phyloP scores from a whole-genome alignment of 176 grass and related monocot genomes.

The Aegilops umbellulata region DNA sequence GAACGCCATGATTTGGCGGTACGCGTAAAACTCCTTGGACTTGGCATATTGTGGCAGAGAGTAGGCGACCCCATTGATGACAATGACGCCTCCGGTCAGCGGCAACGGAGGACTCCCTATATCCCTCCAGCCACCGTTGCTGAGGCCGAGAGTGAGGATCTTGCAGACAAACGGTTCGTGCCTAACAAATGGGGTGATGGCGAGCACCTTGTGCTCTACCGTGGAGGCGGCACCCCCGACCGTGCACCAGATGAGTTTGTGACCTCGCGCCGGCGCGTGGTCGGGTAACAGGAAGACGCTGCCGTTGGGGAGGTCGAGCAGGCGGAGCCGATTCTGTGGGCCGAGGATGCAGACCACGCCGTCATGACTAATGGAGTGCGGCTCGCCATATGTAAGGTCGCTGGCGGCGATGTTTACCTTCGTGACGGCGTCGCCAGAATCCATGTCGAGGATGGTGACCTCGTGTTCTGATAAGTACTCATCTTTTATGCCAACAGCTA shows the following conservation, averaged over 20 bases:
- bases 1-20: background rate
- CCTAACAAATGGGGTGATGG: background rate
- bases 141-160: background rate
- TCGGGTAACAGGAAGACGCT: background rate
- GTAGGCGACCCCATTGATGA: background rate
- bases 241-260: background rate
- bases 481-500: background rate
- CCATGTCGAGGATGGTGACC: background rate
- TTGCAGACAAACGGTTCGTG: background rate
- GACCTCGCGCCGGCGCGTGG: no score
- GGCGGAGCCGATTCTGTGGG: background rate
- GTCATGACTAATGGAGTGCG: background rate
- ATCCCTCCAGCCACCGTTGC: background rate
- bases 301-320: background rate
- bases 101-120: background rate
- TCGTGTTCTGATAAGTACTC: background rate
- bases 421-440: background rate
- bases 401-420: background rate
- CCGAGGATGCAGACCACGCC: background rate
- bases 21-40: no score
- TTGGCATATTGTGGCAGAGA: no score
- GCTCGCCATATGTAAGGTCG: background rate
- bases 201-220: background rate
- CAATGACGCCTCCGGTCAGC: background rate
- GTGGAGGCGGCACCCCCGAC: background rate